These are phyloP conservation scores for Penicillium aurantiogriseum DNA, from an alignment of 2,329 filamentous ascomycete genomes.

Conservation along the genomic window DNA sequence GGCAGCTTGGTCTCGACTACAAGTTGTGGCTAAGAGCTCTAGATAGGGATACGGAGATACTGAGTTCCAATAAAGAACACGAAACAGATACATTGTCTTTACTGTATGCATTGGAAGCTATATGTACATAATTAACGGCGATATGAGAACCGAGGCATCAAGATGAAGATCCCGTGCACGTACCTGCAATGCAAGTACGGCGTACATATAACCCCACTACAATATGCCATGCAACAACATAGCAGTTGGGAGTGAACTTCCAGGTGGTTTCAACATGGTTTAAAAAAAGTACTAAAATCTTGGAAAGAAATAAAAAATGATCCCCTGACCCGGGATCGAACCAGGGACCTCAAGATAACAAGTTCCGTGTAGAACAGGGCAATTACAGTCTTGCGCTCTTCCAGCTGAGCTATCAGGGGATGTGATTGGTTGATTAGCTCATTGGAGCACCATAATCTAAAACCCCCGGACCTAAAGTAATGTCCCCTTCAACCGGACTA, in stretches of 20 bases:
- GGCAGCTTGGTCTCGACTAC: conserved; percentile 31
- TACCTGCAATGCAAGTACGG: neutral
- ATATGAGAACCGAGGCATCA: neutral
- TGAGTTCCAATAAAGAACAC: neutral
- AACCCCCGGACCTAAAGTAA: neutral
- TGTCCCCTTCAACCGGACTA: neutral
- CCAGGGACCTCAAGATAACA: conserved; percentile 7
- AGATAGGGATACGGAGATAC: neutral
- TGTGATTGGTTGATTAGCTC: neutral
- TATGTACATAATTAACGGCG: neutral
- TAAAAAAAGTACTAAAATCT: neutral
- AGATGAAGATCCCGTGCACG: neutral
- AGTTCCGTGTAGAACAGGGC: neutral
- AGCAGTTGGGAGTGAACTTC: neutral
- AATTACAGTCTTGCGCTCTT: conserved; percentile 9
- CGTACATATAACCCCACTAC: neutral
- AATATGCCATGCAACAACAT: neutral
- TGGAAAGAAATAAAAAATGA: neutral
- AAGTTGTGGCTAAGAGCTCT: conserved; percentile 3
- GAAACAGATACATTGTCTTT: neutral
- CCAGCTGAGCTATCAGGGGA: conserved; percentile 8
- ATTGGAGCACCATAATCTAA: neutral
- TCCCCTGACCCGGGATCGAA: conserved; percentile 7
- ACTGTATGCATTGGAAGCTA: neutral
- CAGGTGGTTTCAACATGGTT: neutral